These are phyloP conservation scores for Hyphopichia fennica DNA, from an alignment of 1,139 yeast genomes.

Conservation along the genomic window DNA sequence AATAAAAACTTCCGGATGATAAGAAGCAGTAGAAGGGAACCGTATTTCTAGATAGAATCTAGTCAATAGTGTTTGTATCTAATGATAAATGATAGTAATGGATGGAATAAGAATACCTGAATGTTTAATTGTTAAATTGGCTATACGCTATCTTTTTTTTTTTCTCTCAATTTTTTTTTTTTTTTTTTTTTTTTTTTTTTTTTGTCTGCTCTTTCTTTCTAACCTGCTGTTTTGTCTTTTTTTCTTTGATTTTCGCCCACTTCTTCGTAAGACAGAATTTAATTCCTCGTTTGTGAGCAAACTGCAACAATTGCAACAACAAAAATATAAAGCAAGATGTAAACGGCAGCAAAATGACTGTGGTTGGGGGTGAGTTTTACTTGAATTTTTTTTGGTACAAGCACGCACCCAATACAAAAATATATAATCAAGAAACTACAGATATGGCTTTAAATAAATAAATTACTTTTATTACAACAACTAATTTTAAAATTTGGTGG, in stretches of 20 bases:
- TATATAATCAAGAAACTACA: not conserved
- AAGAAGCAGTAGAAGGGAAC: too few species aligned
- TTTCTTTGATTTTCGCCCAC: not conserved
- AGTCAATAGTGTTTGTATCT: too few species aligned
- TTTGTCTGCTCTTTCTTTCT: too few species aligned
- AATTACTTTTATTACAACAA: too few species aligned
- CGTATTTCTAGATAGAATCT: too few species aligned
- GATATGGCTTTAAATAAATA: too few species aligned
- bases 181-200: not conserved
- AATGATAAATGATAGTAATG: too few species aligned
- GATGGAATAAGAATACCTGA: too few species aligned
- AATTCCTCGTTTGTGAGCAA: not conserved
- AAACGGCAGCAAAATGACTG: not conserved
- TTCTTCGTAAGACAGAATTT: too few species aligned
- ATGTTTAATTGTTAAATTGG: too few species aligned
- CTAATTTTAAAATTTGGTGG: not conserved
- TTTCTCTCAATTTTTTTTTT: not conserved
- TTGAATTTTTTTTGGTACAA: not conserved
- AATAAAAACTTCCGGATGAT: too few species aligned
- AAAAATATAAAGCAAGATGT: not conserved
- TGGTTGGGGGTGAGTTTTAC: too few species aligned
- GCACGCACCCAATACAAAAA: not conserved
- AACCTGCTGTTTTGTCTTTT: not conserved
- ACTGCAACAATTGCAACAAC: conserved; percentile 3
- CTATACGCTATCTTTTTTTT: not conserved